Evolutionary conservation across 129 eudicot genomes (phyloP), one percentile per base, ranked within the genome.

Genomic region (Centrapalus pauciflorus): DNA sequence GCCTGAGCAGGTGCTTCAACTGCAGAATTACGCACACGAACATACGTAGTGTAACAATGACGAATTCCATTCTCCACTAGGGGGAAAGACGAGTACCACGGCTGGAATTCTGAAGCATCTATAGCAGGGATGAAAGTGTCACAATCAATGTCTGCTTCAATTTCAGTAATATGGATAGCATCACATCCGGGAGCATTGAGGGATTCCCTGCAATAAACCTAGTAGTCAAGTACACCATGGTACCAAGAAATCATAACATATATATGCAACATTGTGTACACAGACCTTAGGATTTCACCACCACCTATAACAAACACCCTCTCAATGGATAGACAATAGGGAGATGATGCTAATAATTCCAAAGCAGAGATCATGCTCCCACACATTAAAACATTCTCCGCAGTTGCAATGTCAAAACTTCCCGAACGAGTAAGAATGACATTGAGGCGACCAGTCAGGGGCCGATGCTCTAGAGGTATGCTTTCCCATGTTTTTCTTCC

Each of bases 401-500:
- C 72, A 59, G 80, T 79, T 63, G 84, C 84, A 79, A 76, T 76
- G 23, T 77, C 87, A 32, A 70, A 81, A 61, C 77, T 75, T 37
- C 82, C 86, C n/a, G 98, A 85, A 40, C 95, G 95, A 48, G 98
- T 92, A 38, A 92, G 77, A 43, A 92, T 82, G 49, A 92, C 88
- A 76, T 89, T 92, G 30, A 92, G 84, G 37, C 96, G 93, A 28
- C 96, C 91, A 56, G 95, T 78, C 35, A 93, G 81, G 20, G 96
- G 98, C 3, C 95, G 85, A 57, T 67, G 69, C 76, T 82, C 71
- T 14, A 66, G 55, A 29, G 96, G 95, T 76, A 93, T 80, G 75
- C 93, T 83, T 67, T 91, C 96, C 96, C 96, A 91, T 54, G 97
- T 87, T 82, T 85, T 90, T 61, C 98, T 88, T 34, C 98, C 98